Base-by-base conservation (phyloP, 1,284 basidiomycete genomes). In the Pseudozyma flocculosa region DNA sequence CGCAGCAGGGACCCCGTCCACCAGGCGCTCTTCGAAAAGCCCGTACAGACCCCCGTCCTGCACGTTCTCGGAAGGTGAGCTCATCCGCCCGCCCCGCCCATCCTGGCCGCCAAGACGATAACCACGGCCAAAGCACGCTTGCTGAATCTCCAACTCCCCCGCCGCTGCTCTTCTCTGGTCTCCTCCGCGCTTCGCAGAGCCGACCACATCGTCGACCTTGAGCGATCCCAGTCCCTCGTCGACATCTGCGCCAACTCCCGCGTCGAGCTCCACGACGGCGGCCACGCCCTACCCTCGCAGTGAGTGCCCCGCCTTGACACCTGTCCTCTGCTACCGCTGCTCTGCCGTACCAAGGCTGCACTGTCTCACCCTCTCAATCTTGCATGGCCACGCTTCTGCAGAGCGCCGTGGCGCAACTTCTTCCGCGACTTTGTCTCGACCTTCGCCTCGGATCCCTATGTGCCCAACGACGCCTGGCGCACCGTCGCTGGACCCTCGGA, bases 381-480 rank as follows among this genome's bases (percentile, higher is more conserved):
- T n/a, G n/a, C n/a, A n/a, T n/a, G n/a, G n/a, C n/a, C n/a, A n/a
- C n/a, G n/a, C n/a, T n/a, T n/a, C n/a, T n/a, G 48, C 58, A 68
- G 62, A 21, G 72, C 73, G n/a, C 61, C 70, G 13, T 76, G 72
- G 72, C 51, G 75, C 34, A 71, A 73, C 56, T 77, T 77, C 44
- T 60, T 75, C 46, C 59, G 67, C 13, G 75, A 73, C 52, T 73
- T 56, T 24, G 48, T 77, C 30, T 43, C 48, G 26, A 53, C 59
- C 23, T 77, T 75, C 50, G 45, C 53, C 19, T 50, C 54, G 44
- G 68, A 63, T 18, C 56, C 59, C 3, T 58, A 61, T 48, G 48
- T 47, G 14, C 19, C 62, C 37, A 61, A 65, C 53, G 47, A 63
- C 15, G 40, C 24, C 22, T 69, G 66, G 66, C 49, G 48, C 40